A percentile compares a stretch with the other conserved stretches of the same genome.
phyloP scores from a whole-genome alignment of 306 rosid genomes.

The Quillaja saponaria region DNA sequence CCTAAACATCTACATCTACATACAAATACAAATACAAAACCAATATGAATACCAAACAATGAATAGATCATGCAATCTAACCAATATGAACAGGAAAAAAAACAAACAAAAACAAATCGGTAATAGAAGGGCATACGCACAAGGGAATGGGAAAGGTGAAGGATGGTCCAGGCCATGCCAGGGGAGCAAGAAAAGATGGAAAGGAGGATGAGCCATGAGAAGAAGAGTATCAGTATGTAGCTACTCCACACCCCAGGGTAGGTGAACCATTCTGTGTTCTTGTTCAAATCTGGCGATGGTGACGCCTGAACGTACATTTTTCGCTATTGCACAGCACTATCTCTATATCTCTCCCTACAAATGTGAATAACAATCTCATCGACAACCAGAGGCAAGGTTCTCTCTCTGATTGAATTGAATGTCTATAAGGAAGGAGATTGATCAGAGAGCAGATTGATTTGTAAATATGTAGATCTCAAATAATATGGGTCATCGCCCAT shows the following conservation, averaged over 20 bases:
- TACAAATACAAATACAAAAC: too few relatives aligned
- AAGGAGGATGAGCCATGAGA: constrained; percentile 47
- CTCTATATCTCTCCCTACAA: neutral
- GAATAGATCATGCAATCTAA: too few relatives aligned
- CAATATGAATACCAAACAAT: too few relatives aligned
- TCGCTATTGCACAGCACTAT: neutral
- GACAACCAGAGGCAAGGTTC: too few relatives aligned
- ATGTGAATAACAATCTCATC: neutral
- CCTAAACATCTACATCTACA: too few relatives aligned
- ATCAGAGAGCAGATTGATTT: too few relatives aligned
- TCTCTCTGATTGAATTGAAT: too few relatives aligned
- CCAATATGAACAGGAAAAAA: neutral
- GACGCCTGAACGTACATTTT: constrained; percentile 42
- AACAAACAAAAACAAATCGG: neutral
- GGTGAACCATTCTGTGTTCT: constrained; percentile 53
- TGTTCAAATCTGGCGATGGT: constrained; percentile 50
- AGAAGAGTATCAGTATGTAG: constrained; percentile 43
- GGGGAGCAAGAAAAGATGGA: constrained; percentile 39
- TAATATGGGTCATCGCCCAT: too few relatives aligned
- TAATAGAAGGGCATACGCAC: constrained; percentile 11
- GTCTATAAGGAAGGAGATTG: too few relatives aligned
- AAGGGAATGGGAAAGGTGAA: constrained; percentile 43
- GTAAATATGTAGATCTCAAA: too few relatives aligned
- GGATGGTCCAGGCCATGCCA: constrained; percentile 54
- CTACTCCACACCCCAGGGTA: constrained; percentile 51